Conservation (phyloP, 371 early-diverging fungal species). For the Spraguea lophii region DNA sequence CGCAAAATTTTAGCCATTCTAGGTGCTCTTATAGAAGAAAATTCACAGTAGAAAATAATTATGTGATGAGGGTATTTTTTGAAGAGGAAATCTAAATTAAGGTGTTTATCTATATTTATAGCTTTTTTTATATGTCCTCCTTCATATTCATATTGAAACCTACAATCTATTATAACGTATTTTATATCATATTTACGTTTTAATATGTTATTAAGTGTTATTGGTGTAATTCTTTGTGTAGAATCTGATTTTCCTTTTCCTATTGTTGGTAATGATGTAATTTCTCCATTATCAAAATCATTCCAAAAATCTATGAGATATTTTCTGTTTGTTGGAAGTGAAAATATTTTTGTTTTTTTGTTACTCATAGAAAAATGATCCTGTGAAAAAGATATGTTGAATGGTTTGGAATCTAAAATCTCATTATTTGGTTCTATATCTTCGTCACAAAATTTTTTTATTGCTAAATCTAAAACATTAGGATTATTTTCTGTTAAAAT, state of each 20-base stretch:
- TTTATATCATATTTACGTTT: constrained; percentile 18
- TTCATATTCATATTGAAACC: constrained; percentile 62
- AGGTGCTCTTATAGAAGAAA: constrained; percentile 60
- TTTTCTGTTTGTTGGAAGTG: too few species aligned
- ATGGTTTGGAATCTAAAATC: too few species aligned
- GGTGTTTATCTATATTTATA: constrained; percentile 50
- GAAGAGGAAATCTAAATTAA: constrained; percentile 45
- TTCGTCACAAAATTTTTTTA: too few species aligned
- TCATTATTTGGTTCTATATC: too few species aligned
- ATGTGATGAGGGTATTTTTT: constrained; percentile 34
- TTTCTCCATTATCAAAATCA: constrained; percentile 16
- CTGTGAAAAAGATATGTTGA: too few species aligned
- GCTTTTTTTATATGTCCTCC: constrained; percentile 64
- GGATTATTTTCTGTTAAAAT: too few species aligned
- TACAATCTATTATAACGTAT: constrained; percentile 56
- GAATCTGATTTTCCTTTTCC: constrained; percentile 34
- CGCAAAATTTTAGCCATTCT: constrained; percentile 57
- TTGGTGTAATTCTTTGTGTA: constrained; percentile 26
- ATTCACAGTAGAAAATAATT: constrained; percentile 73
- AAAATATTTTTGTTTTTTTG: too few species aligned
- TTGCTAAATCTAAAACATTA: too few species aligned
- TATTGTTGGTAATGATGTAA: constrained; percentile 23
- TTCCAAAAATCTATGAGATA: constrained; percentile 5
- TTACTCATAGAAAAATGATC: too few species aligned
- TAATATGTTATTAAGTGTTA: constrained; percentile 18